These are phyloP conservation scores for Debaryomycetaceae sp. DNA, from an alignment of 1,139 yeast species.

Conservation along the genomic window DNA sequence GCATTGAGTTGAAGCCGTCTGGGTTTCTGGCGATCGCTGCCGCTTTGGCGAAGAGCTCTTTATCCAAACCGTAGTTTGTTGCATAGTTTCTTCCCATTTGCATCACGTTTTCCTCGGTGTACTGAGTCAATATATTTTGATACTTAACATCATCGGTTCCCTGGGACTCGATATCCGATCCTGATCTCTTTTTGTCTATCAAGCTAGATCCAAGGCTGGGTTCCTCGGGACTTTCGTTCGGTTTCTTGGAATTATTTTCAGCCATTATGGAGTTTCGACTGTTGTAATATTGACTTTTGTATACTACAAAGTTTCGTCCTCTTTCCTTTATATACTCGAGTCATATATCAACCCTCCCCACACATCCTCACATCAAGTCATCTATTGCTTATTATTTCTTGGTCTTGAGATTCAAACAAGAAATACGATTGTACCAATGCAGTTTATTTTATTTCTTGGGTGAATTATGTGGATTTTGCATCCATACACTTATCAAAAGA, in stretches of 20 bases:
- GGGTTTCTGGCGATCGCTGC: conserved; percentile 77
- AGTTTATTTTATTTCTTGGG: not conserved
- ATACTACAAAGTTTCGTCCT: too few relatives aligned
- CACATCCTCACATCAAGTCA: too few relatives aligned
- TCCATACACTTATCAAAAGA: not conserved
- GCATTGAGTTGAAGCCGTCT: conserved; percentile 53
- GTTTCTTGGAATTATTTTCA: not conserved
- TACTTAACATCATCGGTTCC: not conserved
- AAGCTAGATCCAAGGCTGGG: not conserved
- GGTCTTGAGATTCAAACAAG: too few relatives aligned
- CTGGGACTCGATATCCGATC: not conserved
- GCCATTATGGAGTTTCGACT: too few relatives aligned
- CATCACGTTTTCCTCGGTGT: conserved; percentile 62
- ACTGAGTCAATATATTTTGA: conserved; percentile 55
- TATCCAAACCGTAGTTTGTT: conserved; percentile 53
- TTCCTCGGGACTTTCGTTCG: not conserved
- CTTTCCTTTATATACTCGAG: too few relatives aligned
- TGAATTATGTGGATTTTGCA: not conserved
- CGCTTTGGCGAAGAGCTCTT: conserved; percentile 64
- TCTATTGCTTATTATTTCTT: too few relatives aligned
- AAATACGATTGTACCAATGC: not conserved
- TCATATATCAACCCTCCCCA: too few relatives aligned
- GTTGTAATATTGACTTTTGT: too few relatives aligned
- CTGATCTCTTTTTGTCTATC: not conserved
- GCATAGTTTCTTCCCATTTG: conserved; percentile 73